Base-by-base conservation (phyloP, 2,329 filamentous ascomycete genomes). In the Didymella exigua region DNA sequence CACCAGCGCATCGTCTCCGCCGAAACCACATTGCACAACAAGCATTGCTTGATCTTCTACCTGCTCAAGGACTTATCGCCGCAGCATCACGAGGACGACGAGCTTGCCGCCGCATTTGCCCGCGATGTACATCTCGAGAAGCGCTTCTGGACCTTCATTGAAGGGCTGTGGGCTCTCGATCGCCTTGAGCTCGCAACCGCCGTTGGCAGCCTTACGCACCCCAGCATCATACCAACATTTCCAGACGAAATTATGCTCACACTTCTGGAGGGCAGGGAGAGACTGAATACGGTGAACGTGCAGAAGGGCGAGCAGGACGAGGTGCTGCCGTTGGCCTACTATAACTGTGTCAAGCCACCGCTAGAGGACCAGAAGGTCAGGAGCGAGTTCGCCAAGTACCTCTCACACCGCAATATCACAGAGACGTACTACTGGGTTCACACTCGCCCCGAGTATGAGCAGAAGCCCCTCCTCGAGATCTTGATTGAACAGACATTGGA, bases 1-100 rank as follows among this genome's bases (percentile, higher is more conserved):
- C 87, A 93, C 75, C 79, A 86, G 58, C 84, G 86, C 55, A 87
- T 96, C 60, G 83, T 87, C 71, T 81, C 85, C 23, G 84, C 81
- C 49, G 79, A 78, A 43, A 86, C 88, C 63, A 84, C 88, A 7
- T 81, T 85, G 49, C 89, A 93, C 73, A 88, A 93, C 77, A 93
- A 93, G 73, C 86, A 92, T 62, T 90, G 91, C 16, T 82, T 95
- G 42, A 81, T 96, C 60, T 96, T 90, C 79, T 96, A 96, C 73
- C 79, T 96, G 33, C 82, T 96, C 3, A 87, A 91, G 67, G 90
- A 96, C 72, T 84, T 89, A 69, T 84, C 88, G 33, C 75, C 76
- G 11, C 70, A 78, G 24, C 61, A 65, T 9, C 65, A 72, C 41
- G 79, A 82, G 46, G 79, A 80, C 18, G 79, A 81, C 3, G 75